phyloP scores from a whole-genome alignment of 768 basidiomycete genomes.

The Gymnopilus dilepis region DNA sequence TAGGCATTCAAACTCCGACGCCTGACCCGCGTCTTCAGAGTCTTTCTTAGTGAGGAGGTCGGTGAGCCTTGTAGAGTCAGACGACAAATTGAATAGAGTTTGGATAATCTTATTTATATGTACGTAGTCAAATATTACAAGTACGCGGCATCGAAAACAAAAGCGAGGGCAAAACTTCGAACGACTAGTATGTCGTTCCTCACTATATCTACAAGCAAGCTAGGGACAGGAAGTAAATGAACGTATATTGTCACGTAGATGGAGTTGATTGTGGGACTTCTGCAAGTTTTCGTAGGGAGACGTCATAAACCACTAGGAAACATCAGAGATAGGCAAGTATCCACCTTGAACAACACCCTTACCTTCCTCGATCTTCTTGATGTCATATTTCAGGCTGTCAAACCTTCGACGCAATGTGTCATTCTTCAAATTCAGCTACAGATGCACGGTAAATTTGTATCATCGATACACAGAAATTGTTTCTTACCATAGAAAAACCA shows the following conservation, averaged over 20 bases:
- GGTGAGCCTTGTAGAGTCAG: no score
- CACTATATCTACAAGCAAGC: no score
- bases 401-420: constrained; percentile 76
- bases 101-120: no score
- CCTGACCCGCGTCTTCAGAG: no score
- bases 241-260: no score
- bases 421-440: constrained; percentile 82
- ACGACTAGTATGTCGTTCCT: no score
- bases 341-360: constrained; percentile 15
- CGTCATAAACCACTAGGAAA: constrained; percentile 78
- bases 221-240: no score
- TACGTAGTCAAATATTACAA: no score
- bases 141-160: no score
- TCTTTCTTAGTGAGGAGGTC: no score
- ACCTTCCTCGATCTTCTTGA: constrained; percentile 92
- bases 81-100: no score
- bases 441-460: not conserved
- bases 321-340: not conserved
- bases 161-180: no score
- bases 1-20: not conserved
- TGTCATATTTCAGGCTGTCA: constrained; percentile 84
- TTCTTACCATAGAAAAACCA: constrained; percentile 80
- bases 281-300: constrained; percentile 73
- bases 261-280: constrained; percentile 7
- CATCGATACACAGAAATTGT: not conserved